Evolutionary conservation across 176 grass and related monocot species (phyloP).

Genomic region (Melocanna baccifera): DNA sequence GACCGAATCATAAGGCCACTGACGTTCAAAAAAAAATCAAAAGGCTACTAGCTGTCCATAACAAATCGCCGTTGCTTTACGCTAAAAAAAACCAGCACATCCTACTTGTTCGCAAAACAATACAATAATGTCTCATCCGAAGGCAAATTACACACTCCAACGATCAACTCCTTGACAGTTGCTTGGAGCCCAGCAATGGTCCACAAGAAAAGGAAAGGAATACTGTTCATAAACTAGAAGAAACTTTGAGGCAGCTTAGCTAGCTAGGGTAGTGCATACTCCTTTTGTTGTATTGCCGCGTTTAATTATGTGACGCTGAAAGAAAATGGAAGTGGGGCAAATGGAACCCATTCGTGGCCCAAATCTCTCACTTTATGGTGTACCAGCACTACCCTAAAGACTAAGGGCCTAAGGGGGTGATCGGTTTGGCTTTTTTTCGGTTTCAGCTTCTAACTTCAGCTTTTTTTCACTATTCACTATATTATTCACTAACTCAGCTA

Average conservation of each 20-base stretch:
- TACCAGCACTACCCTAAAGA: background rate
- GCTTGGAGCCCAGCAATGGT: background rate
- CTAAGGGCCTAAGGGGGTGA: too few relatives aligned
- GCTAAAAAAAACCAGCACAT: background rate
- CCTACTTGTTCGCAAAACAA: slow-evolving; percentile 23
- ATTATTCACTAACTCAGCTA: too few relatives aligned
- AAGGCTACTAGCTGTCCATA: background rate
- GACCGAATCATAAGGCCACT: background rate
- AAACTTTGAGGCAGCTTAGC: background rate
- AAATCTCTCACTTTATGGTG: background rate
- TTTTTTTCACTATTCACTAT: too few relatives aligned
- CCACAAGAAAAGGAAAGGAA: background rate
- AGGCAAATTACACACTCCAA: background rate
- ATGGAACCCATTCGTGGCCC: background rate
- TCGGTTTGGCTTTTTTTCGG: too few relatives aligned
- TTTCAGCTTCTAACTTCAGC: too few relatives aligned
- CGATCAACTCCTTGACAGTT: background rate
- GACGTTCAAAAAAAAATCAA: too few relatives aligned
- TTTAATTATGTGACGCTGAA: background rate
- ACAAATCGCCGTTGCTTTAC: slow-evolving; percentile 40
- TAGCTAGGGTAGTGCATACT: background rate
- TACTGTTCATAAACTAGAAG: background rate
- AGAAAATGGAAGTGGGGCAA: background rate
- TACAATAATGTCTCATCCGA: background rate
- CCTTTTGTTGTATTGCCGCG: background rate